Conservation (phyloP, 768 basidiomycete species). For the Cubamyces sp. region DNA sequence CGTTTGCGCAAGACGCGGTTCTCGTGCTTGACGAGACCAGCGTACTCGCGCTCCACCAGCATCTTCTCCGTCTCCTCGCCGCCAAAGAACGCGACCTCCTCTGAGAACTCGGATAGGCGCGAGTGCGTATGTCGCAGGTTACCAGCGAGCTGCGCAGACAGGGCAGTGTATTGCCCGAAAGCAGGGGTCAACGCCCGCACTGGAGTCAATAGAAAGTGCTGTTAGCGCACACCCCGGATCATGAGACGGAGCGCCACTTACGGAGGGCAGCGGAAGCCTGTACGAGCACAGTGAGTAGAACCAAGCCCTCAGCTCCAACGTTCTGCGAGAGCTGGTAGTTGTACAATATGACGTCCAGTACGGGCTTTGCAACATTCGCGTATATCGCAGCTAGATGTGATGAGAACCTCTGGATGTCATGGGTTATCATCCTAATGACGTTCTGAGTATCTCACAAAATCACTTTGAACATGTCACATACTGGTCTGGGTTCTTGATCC, state of each 20-base stretch:
- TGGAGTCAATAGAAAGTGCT: slow-evolving; percentile 34
- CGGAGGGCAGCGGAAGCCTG: slow-evolving; percentile 82
- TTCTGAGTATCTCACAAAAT: slow-evolving; percentile 18
- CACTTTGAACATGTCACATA: slow-evolving; percentile 36
- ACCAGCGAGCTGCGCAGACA: slow-evolving; percentile 86
- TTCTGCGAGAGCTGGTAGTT: slow-evolving; percentile 94
- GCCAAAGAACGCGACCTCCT: slow-evolving; percentile 87
- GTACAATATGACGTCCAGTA: slow-evolving; percentile 90
- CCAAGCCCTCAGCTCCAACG: slow-evolving; percentile 90
- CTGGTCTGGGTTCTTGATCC: slow-evolving; percentile 97
- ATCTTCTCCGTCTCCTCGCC: slow-evolving; percentile 92
- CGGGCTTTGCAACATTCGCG: slow-evolving; percentile 90
- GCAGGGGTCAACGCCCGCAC: slow-evolving; percentile 90
- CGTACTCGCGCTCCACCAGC: slow-evolving; percentile 88
- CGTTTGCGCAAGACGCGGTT: slow-evolving; percentile 75
- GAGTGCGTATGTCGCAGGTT: slow-evolving; percentile 92
- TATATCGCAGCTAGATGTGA: slow-evolving; percentile 92
- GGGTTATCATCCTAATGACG: slow-evolving; percentile 80
- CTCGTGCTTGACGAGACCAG: slow-evolving; percentile 82
- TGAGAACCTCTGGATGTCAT: slow-evolving; percentile 94
- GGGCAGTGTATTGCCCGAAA: slow-evolving; percentile 89
- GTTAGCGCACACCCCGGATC: neutral
- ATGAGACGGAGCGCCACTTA: slow-evolving; percentile 42
- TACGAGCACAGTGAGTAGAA: slow-evolving; percentile 81
- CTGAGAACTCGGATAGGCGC: slow-evolving; percentile 84